Percentiles rank a stretch among this genome's conserved stretches.
Evolutionary conservation across 345 rosid species (phyloP).

Genomic region (Cardamine occulta): DNA sequence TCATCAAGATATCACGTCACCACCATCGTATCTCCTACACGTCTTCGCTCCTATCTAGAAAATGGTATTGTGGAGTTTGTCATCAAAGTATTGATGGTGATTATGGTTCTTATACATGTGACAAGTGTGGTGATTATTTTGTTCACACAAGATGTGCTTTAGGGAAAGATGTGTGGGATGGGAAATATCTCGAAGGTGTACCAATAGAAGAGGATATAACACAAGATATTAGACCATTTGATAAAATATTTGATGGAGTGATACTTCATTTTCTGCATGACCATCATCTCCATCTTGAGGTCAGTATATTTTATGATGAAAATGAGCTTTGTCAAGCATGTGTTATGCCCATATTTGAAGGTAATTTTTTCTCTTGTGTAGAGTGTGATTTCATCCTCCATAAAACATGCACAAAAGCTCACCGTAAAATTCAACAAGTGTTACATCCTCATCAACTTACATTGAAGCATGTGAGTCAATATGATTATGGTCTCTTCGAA

Average conservation of each 20-base stretch:
- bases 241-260: neutral
- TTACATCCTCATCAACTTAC: slow-evolving; percentile 20
- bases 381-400: slow-evolving; percentile 6
- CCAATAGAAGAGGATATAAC: neutral
- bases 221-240: neutral
- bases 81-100: neutral
- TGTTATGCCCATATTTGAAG: neutral
- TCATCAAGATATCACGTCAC: slow-evolving; percentile 18
- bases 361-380: neutral
- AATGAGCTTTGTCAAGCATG: neutral
- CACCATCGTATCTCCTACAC: neutral
- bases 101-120: slow-evolving; percentile 11
- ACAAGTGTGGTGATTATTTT: neutral
- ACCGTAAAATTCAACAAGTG: neutral
- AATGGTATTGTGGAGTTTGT: neutral
- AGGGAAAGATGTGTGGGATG: too few species aligned
- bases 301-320: neutral
- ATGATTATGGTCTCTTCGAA: fast-evolving
- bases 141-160: slow-evolving; percentile 18
- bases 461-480: neutral
- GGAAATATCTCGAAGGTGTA: slow-evolving; percentile 3
- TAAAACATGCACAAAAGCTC: neutral
- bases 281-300: neutral
- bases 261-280: slow-evolving; percentile 22
- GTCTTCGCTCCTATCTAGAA: neutral